These are phyloP conservation scores for Dianthus caryophyllus DNA, from an alignment of 148 eudicot species.

Conservation along the genomic window DNA sequence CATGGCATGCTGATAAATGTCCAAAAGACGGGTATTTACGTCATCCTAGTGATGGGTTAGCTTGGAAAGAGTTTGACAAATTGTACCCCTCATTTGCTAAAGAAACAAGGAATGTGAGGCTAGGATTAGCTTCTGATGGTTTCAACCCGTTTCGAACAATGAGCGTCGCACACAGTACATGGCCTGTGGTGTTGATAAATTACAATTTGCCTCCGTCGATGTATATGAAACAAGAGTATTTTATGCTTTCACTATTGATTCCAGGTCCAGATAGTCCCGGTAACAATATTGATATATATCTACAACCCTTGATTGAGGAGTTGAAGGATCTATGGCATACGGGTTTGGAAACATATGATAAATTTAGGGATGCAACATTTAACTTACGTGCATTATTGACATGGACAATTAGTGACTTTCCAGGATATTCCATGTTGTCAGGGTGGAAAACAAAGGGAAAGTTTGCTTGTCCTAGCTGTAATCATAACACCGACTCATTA, in stretches of 20 bases:
- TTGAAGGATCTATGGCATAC: conserved; percentile 6
- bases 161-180: neutral
- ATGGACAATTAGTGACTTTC: conserved; percentile 16
- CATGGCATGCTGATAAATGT: neutral
- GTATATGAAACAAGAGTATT: conserved; percentile 1
- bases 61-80: conserved; percentile 6
- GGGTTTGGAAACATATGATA: conserved; percentile 16
- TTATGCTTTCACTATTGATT: conserved; percentile 1
- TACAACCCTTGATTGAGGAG: conserved; percentile 7
- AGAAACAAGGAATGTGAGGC: neutral
- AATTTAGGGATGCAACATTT: conserved; percentile 3
- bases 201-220: conserved; percentile 10
- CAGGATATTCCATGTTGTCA: conserved; percentile 8
- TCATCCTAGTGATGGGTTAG: neutral
- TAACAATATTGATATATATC: too few relatives aligned
- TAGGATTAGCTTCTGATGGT: neutral
- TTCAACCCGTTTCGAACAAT: neutral
- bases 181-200: too few relatives aligned
- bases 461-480: neutral
- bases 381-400: neutral
- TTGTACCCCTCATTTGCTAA: neutral
- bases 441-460: conserved; percentile 13
- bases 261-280: too few relatives aligned
- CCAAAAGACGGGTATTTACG: neutral
- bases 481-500: too few relatives aligned